phyloP scores from a whole-genome alignment of 1,139 yeast species.

The Lodderomyces pseudojiufengensis region DNA sequence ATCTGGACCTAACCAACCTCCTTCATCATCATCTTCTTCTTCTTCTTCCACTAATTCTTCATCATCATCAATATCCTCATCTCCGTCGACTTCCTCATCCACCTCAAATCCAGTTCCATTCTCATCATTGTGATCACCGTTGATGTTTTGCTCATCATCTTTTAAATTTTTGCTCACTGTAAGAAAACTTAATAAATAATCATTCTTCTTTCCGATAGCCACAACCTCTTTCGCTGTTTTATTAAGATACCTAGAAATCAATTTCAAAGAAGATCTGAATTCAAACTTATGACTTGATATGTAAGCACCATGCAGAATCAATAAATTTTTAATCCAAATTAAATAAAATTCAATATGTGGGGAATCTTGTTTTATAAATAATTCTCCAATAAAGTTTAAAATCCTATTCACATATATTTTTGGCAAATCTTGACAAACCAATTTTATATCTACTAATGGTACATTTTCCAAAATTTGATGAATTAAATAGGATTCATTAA shows the following conservation, averaged over 20 bases:
- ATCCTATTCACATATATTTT: conserved; percentile 68
- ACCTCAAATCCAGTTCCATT: conserved; percentile 14
- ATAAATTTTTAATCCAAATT: conserved; percentile 69
- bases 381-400: conserved; percentile 66
- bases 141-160: conserved; percentile 11
- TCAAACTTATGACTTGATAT: conserved; percentile 62
- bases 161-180: conserved; percentile 20
- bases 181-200: conserved; percentile 48
- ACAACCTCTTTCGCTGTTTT: conserved; percentile 74
- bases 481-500: conserved; percentile 75
- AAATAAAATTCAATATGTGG: conserved; percentile 83
- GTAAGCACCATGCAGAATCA: conserved; percentile 74
- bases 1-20: conserved; percentile 17
- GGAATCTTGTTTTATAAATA: conserved; percentile 55
- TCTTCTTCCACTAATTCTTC: conserved; percentile 18
- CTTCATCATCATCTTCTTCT: conserved; percentile 18
- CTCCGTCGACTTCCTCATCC: conserved; percentile 18
- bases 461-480: conserved; percentile 70
- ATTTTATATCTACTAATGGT: conserved; percentile 68
- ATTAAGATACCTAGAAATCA: conserved; percentile 71
- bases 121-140: conserved; percentile 17
- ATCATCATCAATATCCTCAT: conserved; percentile 15
- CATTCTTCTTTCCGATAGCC: conserved; percentile 50
- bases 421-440: conserved; percentile 70
- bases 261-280: conserved; percentile 64